Evolutionary conservation across 768 basidiomycete genomes (phyloP).

Genomic region (Agrocybe chaxingu): DNA sequence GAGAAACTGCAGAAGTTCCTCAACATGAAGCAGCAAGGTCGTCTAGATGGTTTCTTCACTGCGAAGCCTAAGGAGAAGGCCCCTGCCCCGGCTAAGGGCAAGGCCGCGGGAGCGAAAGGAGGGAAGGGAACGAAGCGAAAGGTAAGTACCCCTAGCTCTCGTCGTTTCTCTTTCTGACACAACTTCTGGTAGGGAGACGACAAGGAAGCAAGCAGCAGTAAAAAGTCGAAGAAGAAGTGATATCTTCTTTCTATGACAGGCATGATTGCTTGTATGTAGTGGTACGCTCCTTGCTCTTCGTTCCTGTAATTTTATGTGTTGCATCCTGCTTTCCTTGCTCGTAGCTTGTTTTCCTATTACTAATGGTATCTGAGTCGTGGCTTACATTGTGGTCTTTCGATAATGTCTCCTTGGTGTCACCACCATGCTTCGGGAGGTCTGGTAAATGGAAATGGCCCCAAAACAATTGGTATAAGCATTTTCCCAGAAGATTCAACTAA

Average conservation of each 20-base stretch:
- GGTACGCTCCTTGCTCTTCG: not conserved
- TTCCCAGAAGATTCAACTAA: too few relatives aligned
- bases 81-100: conserved; percentile 20
- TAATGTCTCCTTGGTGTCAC: too few relatives aligned
- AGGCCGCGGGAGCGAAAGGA: conserved; percentile 17
- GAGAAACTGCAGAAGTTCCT: conserved; percentile 89
- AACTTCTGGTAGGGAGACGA: conserved; percentile 32
- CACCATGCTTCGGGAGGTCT: too few relatives aligned
- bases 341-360: conserved; percentile 2
- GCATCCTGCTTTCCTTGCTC: conserved; percentile 1
- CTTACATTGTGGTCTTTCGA: not conserved
- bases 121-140: conserved; percentile 50
- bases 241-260: not conserved
- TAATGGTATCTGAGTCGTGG: too few relatives aligned
- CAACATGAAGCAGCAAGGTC: conserved; percentile 90
- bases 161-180: not conserved
- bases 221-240: conserved; percentile 43
- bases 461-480: too few relatives aligned
- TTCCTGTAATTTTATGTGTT: conserved; percentile 6
- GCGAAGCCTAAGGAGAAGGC: conserved; percentile 58
- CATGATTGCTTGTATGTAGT: not conserved
- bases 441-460: too few relatives aligned
- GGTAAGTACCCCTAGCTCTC: conserved; percentile 27
- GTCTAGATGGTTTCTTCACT: conserved; percentile 93
- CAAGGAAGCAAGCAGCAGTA: conserved; percentile 34